Evolutionary conservation across 1,284 basidiomycete genomes (phyloP).

Genomic region (Trametes pubescens): DNA sequence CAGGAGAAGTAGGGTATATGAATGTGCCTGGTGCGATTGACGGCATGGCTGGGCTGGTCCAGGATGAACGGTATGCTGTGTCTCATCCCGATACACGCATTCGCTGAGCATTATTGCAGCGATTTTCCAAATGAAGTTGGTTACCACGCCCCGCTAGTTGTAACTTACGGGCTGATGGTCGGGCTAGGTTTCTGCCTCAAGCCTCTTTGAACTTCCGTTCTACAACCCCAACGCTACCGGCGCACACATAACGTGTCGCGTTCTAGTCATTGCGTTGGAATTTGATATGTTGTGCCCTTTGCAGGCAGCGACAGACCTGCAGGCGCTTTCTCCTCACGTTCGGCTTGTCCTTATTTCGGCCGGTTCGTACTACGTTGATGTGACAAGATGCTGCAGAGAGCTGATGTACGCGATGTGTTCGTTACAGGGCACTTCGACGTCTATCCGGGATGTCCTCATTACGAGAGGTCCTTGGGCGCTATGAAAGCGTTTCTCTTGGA

Average conservation of each 20-base stretch:
- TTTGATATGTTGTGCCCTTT: conserved; percentile 27
- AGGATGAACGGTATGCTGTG: conserved; percentile 11
- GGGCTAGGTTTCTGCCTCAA: conserved; percentile 26
- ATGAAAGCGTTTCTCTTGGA: conserved; percentile 31
- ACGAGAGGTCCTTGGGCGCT: conserved; percentile 20
- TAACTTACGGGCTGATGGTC: not conserved
- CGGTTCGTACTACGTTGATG: conserved; percentile 6
- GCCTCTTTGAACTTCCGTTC: conserved; percentile 26
- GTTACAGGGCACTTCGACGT: conserved; percentile 29
- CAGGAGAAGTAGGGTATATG: conserved; percentile 27
- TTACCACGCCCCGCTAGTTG: too few relatives aligned
- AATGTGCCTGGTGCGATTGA: conserved; percentile 15
- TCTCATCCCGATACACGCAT: not conserved
- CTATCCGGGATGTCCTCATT: conserved; percentile 18
- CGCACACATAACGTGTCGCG: conserved; percentile 23
- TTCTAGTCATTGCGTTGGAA: conserved; percentile 18
- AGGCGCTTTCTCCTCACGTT: conserved; percentile 12
- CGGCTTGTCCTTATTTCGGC: conserved; percentile 8
- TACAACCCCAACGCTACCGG: conserved; percentile 25
- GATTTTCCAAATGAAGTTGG: conserved; percentile 26
- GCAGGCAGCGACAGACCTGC: conserved; percentile 14
- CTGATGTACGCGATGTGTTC: not conserved
- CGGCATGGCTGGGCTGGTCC: conserved; percentile 17
- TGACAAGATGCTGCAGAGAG: not conserved
- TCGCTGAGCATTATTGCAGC: not conserved